These are phyloP conservation scores for Ramaria sp. DNA, from an alignment of 768 basidiomycete species.

Conservation along the genomic window DNA sequence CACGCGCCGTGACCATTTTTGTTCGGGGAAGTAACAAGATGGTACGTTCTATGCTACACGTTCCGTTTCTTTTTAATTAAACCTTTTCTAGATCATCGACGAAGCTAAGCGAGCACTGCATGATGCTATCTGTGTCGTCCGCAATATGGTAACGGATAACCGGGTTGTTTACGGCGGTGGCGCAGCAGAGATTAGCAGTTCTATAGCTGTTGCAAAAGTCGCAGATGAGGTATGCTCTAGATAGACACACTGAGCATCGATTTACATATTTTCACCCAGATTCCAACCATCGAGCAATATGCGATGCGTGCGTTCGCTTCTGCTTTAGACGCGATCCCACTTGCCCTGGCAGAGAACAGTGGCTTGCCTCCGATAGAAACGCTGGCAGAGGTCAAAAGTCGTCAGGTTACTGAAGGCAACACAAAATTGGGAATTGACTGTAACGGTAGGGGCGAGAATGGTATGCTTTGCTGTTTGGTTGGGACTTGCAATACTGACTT, in stretches of 20 bases:
- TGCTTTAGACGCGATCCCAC: constrained; percentile 88
- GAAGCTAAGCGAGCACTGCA: constrained; percentile 97
- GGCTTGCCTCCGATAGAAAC: constrained; percentile 95
- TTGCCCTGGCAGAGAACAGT: constrained; percentile 96
- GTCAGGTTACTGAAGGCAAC: constrained; percentile 80
- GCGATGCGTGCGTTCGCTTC: constrained; percentile 99
- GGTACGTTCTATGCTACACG: constrained; percentile 37
- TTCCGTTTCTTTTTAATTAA: neutral
- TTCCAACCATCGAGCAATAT: constrained; percentile 96
- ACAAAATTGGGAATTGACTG: constrained; percentile 91
- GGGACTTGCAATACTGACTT: neutral
- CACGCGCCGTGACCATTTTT: constrained; percentile 92
- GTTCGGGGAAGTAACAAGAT: constrained; percentile 98
- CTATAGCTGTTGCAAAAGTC: constrained; percentile 85
- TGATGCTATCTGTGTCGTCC: constrained; percentile 94
- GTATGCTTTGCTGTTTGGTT: constrained; percentile 29
- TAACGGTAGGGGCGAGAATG: constrained; percentile 73
- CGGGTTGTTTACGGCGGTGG: constrained; percentile 98
- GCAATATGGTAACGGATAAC: constrained; percentile 90
- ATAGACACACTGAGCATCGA: neutral
- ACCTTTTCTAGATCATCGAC: constrained; percentile 76
- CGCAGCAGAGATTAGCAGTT: constrained; percentile 93
- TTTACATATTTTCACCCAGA: constrained; percentile 32
- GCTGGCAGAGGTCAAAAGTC: constrained; percentile 88
- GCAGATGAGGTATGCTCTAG: constrained; percentile 71